These are phyloP conservation scores for Luffa aegyptiaca DNA, from an alignment of 306 rosid species.

Conservation along the genomic window DNA sequence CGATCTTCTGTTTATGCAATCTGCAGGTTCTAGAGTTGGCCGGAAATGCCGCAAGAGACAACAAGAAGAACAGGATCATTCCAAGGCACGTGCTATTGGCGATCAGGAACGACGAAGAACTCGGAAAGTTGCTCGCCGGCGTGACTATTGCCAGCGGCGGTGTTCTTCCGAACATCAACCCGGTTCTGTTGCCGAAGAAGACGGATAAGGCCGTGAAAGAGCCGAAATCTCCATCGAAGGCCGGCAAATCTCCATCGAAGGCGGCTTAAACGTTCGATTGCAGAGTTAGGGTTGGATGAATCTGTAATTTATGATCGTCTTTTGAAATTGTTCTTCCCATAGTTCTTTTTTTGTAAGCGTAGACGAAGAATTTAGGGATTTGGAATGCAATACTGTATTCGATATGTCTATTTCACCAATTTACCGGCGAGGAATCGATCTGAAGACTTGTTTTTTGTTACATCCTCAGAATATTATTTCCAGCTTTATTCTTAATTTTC, in stretches of 20 bases:
- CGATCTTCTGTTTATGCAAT: not conserved
- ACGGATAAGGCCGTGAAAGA: not conserved
- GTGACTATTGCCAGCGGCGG: slow-evolving; percentile 32
- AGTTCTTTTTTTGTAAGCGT: not conserved
- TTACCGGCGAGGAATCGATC: not conserved
- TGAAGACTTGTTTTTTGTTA: not conserved
- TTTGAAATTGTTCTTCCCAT: not conserved
- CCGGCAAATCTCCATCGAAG: slow-evolving; percentile 17
- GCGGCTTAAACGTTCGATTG: not conserved
- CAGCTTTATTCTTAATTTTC: too few relatives aligned
- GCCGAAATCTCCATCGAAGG: slow-evolving; percentile 10
- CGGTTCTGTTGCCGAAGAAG: slow-evolving; percentile 30
- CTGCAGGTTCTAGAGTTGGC: slow-evolving; percentile 27
- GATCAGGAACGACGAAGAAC: slow-evolving; percentile 32
- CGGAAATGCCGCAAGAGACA: slow-evolving; percentile 32
- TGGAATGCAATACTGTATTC: not conserved
- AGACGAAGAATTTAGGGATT: not conserved
- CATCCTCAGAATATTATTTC: too few relatives aligned
- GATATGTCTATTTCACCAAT: not conserved
- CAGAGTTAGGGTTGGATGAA: not conserved
- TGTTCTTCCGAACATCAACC: slow-evolving; percentile 33
- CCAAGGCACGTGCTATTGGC: slow-evolving; percentile 31
- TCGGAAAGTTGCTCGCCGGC: slow-evolving; percentile 28
- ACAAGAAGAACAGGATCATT: slow-evolving; percentile 32
- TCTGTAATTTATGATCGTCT: not conserved